Base-by-base conservation (phyloP, 2,329 filamentous ascomycete genomes). In the Penicillium sp. region DNA sequence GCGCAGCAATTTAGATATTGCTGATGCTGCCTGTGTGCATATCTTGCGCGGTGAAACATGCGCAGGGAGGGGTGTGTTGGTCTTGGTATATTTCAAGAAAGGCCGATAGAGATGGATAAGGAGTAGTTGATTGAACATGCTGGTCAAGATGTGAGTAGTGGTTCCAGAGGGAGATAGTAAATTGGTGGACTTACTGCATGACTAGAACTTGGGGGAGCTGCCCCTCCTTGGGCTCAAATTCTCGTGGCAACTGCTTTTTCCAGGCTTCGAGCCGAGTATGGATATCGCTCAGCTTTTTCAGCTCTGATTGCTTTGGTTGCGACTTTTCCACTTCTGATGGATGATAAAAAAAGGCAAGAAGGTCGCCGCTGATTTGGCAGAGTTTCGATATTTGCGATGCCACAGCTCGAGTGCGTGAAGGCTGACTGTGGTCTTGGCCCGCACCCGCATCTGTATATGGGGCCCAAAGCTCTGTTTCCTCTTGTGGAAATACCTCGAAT, bases 101-200 rank as follows among this genome's bases (percentile, higher is more conserved):
- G 94, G 93, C 4, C 93, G 86, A 78, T 97, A 97, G 4, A 97
- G 85, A 66, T 97, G 92, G 54, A 97, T 96, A 68, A 95, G 96
- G 40, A 97, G 85, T 1, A 97, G 81, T 66, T 97, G 92, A 71
- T 93, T 96, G 74, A 97, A 96, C 92, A 97, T 97, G 76, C 92
- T 97, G 64, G 18, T 4, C 18, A 13, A 7, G 3, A 7, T 4
- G 51, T 73, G 42, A 70, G 58, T 18, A 26, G 27, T 20, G 13
- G 30, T 20, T 23, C 9, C 10, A 24, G 24, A 27, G 9, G 21
- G 3, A 33, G 5, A 18, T 7, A 18, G 9, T 10, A 9, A 4
- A 2, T n/a, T 26, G 30, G 30, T 24, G 24, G 18, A 58, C 91
- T 83, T 84, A 97, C 92, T 97, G 93, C 85, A 88, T 88, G 24